phyloP scores from a whole-genome alignment of 768 basidiomycete species.

The Panaeolus papilionaceus region DNA sequence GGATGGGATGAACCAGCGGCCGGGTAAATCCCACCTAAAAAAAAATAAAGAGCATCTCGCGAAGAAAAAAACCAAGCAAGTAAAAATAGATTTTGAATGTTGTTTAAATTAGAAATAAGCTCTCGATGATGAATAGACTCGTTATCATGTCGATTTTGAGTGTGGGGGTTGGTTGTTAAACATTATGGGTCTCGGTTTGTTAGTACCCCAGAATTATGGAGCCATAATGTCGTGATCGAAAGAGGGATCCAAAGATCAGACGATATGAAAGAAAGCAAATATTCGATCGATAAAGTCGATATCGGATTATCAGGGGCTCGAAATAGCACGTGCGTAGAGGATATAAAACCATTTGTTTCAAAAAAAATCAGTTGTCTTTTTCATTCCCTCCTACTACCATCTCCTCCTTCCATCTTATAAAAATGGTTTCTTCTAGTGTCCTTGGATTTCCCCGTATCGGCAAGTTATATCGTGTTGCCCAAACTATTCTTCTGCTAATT shows the following conservation, averaged over 20 bases:
- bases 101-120: not conserved
- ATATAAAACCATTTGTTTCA: constrained; percentile 35
- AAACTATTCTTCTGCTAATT: constrained; percentile 8
- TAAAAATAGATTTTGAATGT: no score
- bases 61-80: constrained; percentile 18
- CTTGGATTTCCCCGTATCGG: constrained; percentile 95
- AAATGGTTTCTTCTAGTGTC: constrained; percentile 84
- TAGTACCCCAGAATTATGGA: not conserved
- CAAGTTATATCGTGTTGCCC: constrained; percentile 32
- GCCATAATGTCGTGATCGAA: constrained; percentile 10
- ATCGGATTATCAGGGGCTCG: constrained; percentile 32
- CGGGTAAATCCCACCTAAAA: constrained; percentile 19
- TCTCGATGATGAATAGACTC: not conserved
- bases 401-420: constrained; percentile 33
- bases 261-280: constrained; percentile 23
- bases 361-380: constrained; percentile 28
- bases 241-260: constrained; percentile 20
- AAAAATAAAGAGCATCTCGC: constrained; percentile 23
- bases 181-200: not conserved
- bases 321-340: constrained; percentile 41
- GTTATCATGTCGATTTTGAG: not conserved
- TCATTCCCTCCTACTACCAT: constrained; percentile 31
- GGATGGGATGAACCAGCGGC: constrained; percentile 19
- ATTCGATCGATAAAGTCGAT: constrained; percentile 38
- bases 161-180: not conserved